Base-by-base conservation (phyloP, 306 rosid genomes). In the Quercus gilva region DNA sequence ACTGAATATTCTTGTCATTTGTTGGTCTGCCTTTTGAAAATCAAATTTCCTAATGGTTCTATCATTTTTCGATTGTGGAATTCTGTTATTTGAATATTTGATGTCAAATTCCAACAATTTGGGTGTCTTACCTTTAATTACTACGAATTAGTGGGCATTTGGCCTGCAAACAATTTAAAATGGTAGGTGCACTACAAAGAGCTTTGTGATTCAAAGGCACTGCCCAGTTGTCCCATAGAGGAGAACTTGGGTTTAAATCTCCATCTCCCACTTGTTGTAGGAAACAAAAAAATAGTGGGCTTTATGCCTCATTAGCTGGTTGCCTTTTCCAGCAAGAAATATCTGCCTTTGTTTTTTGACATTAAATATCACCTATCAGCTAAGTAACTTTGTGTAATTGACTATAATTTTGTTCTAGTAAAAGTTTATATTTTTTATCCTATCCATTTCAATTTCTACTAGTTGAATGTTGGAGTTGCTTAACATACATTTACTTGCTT, bases 401-500 rank as follows among this genome's bases (percentile, higher is more conserved):
- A n/a, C 26, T 19, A 7, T 56, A 19, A 7, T n/a, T 21, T 56
- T 56, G 61, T 7, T 56, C 10, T 56, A 56, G 23, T 56, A 56
- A 56, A 56, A 56, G 23, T 56, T 56, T n/a, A n/a, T n/a, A 7
- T 7, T 56, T 56, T 56, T 19, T 9, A 56, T 21, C 11, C 4
- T 56, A n/a, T 56, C 12, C 8, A n/a, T 56, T n/a, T 19, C 26
- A 6, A 9, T 56, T 56, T 56, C 23, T 56, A 19, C 20, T 56
- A 7, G 20, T 9, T 87, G 88, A 83, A 64, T 17, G 56, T 79
- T 53, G 90, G 82, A 74, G 85, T 83, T 64, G 69, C 74, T 56
- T 56, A n/a, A 56, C 31, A 81, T 80, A 51, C 86, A 86, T 71
- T 64, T 87, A 37, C 88, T 87, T 74, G 79, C 70, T 64, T 17